Base-by-base conservation (phyloP, 495 filamentous ascomycete genomes). In the Penicillium egyptiacum region DNA sequence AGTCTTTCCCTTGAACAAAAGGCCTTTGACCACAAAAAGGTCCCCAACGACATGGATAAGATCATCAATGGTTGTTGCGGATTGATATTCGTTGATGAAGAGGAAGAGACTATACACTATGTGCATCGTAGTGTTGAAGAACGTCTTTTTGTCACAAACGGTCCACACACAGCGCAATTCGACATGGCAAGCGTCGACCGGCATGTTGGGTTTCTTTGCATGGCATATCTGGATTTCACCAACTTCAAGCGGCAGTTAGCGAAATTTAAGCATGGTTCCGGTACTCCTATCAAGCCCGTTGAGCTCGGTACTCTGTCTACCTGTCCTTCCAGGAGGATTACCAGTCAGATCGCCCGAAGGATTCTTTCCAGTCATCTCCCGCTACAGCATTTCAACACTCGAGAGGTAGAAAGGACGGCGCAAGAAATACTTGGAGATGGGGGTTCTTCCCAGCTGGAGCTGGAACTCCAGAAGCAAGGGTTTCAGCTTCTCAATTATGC, bases 201-300 rank as follows among this genome's bases (percentile, higher is more conserved):
- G 41, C 16, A 59, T 16, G n/a, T 63, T 33, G 68, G 72, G 20
- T 58, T 66, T 11, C 42, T 69, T 31, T 75, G 73, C 49, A 52
- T 74, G 35, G 72, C 70, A 0, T 76, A 75, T 51, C 65, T 76
- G 17, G 58, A 67, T 45, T 72, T 73, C 52, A 61, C 52, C 45
- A 62, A 73, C 55, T 75, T 75, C 53, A 65, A 67, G 26, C 50
- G 53, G 30, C 44, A 68, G 44, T 10, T 65, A 58, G 37, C 47
- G 5, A 58, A 50, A 41, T 22, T 43, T 20, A 41, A 28, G 16
- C 43, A 53, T 30, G 37, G 11, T 4, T 22, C n/a, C 3, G 17
- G 17, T 8, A 43, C 8, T 10, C 40, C 20, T 12, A 22, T 43
- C 20, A 43, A 43, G 0, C 40, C 40, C 6, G 0, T 43, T 17